These are phyloP conservation scores for Xylaria sp. DNA, from an alignment of 2,329 filamentous ascomycete species.

Conservation along the genomic window DNA sequence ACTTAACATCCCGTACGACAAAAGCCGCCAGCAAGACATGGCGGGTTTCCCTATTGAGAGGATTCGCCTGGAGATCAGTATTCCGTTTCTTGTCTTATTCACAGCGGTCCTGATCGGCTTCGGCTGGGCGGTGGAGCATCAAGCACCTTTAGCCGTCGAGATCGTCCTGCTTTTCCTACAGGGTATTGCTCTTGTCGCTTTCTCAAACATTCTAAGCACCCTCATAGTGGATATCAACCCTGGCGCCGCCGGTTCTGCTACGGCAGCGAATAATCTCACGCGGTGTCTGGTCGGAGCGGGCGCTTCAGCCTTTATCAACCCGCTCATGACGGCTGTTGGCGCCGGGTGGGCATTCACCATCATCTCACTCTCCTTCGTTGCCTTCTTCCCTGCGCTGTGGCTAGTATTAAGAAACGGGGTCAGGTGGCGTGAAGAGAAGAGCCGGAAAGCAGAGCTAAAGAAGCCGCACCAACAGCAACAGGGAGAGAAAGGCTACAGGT, in stretches of 20 bases:
- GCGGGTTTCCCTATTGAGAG: constrained; percentile 48
- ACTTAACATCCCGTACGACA: constrained; percentile 60
- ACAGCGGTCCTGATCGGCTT: constrained; percentile 52
- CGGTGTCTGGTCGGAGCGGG: constrained; percentile 57
- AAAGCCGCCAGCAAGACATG: constrained; percentile 55
- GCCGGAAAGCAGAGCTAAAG: constrained; percentile 15
- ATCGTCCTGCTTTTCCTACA: constrained; percentile 52
- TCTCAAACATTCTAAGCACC: constrained; percentile 55
- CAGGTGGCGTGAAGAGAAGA: constrained; percentile 44
- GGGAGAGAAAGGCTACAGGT: constrained; percentile 2
- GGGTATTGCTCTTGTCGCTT: constrained; percentile 52
- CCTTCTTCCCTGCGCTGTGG: constrained; percentile 48
- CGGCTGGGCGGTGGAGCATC: constrained; percentile 51
- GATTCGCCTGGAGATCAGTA: constrained; percentile 50
- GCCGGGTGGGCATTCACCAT: constrained; percentile 56
- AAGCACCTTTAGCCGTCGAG: constrained; percentile 49
- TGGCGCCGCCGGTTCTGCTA: constrained; percentile 54
- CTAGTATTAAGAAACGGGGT: constrained; percentile 47
- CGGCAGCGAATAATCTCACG: constrained; percentile 58
- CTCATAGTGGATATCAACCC: constrained; percentile 59
- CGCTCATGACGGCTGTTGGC: constrained; percentile 56
- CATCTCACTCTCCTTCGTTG: constrained; percentile 47
- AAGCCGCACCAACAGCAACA: constrained; percentile 15
- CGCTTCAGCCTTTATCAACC: constrained; percentile 55
- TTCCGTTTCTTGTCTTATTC: constrained; percentile 57